Percentiles rank a stretch among this genome's conserved stretches.
phyloP scores from a whole-genome alignment of 208 protist genomes.

The Naegleria lovaniensis region DNA sequence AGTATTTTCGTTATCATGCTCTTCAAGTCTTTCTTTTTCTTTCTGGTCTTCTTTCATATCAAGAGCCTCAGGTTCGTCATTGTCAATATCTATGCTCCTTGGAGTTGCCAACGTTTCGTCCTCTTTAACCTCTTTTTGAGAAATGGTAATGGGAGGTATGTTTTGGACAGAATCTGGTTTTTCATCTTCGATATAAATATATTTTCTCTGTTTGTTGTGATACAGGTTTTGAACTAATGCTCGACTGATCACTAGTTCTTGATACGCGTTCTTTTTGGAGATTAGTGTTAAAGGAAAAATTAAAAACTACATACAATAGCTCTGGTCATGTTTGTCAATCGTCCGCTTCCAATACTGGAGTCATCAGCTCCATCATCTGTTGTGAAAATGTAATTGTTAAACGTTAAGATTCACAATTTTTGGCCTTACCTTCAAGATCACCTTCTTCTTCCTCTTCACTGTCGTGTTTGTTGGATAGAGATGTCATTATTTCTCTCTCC shows the following conservation, averaged over 20 bases:
- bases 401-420: background rate
- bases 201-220: background rate
- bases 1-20: background rate
- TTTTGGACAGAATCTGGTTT: background rate
- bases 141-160: background rate
- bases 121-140: background rate
- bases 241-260: background rate
- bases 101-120: background rate
- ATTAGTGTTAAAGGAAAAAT: too few relatives aligned
- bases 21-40: background rate
- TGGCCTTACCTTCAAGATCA: background rate
- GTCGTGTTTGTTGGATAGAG: background rate
- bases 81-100: background rate
- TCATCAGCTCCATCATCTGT: background rate
- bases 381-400: background rate
- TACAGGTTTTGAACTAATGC: background rate
- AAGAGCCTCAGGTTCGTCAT: background rate
- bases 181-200: background rate
- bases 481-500: slow-evolving; percentile 2
- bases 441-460: slow-evolving; percentile 6
- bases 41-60: background rate
- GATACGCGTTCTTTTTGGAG: background rate
- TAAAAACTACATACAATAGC: background rate
- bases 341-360: background rate
- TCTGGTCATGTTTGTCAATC: background rate